phyloP scores from a whole-genome alignment of 176 grass and related monocot genomes.

The Stipa capillata region DNA sequence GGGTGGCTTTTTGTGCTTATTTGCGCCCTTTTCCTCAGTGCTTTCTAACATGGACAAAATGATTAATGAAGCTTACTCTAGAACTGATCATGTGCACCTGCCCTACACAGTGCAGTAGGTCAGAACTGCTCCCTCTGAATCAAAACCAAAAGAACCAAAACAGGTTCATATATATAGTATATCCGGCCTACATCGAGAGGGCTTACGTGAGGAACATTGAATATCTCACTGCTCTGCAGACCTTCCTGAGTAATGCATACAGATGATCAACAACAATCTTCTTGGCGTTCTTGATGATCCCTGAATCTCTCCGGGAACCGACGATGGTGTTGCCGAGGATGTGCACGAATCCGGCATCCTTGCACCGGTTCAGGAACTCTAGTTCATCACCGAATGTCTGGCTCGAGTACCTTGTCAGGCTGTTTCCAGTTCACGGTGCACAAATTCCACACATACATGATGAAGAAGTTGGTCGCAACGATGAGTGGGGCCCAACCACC shows the following conservation, averaged over 20 bases:
- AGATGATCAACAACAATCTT: conserved; percentile 56
- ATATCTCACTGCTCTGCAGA: conserved; percentile 68
- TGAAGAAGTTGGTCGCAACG: not conserved
- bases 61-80: conserved; percentile 11
- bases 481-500: conserved; percentile 78
- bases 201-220: conserved; percentile 70
- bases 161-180: conserved; percentile 61
- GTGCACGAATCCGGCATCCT: conserved; percentile 19
- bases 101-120: not conserved
- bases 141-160: not conserved
- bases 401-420: conserved; percentile 46
- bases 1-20: not conserved
- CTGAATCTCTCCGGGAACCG: conserved; percentile 38
- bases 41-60: not conserved
- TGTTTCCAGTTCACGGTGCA: conserved; percentile 50
- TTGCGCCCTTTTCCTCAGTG: not conserved
- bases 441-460: conserved; percentile 53
- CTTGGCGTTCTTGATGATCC: conserved; percentile 53
- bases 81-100: conserved; percentile 24
- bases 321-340: conserved; percentile 68
- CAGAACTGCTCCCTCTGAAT: conserved; percentile 16
- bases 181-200: conserved; percentile 79
- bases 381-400: conserved; percentile 26
- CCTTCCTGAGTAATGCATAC: conserved; percentile 60
- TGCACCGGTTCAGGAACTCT: conserved; percentile 66